These are phyloP conservation scores for Talinum fruticosum DNA, from an alignment of 148 eudicot species.

Conservation along the genomic window DNA sequence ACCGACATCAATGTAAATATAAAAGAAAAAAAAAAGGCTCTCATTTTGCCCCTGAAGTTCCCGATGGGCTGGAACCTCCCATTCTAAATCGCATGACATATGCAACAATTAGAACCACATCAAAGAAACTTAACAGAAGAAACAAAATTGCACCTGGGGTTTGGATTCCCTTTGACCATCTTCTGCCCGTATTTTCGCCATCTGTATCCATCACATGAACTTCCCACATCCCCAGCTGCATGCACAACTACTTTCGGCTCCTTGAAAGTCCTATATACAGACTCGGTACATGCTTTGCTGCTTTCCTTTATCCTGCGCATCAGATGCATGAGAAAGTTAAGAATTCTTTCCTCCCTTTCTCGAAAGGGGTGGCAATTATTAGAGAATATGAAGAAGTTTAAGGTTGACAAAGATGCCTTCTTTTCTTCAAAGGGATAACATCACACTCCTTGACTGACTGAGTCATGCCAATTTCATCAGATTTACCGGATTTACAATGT, in stretches of 20 bases:
- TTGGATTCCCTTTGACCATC: slow-evolving; percentile 79
- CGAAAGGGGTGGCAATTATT: neutral
- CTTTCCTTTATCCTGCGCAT: slow-evolving; percentile 58
- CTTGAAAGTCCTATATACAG: slow-evolving; percentile 48
- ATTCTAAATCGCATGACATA: no score
- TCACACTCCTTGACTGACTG: slow-evolving; percentile 41
- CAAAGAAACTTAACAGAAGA: neutral
- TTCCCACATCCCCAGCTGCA: slow-evolving; percentile 58
- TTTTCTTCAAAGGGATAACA: slow-evolving; percentile 50
- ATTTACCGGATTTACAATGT: slow-evolving; percentile 17
- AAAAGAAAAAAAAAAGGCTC: slow-evolving; percentile 3
- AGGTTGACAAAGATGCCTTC: slow-evolving; percentile 40
- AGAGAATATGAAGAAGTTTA: neutral
- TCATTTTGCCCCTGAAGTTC: no score
- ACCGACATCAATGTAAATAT: neutral
- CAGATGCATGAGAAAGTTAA: slow-evolving; percentile 4
- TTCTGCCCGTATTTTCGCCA: slow-evolving; percentile 98
- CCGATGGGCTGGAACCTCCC: no score
- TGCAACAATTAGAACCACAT: neutral
- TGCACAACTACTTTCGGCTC: slow-evolving; percentile 75
- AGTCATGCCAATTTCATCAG: slow-evolving; percentile 31
- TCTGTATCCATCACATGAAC: slow-evolving; percentile 74
- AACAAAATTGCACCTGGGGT: slow-evolving; percentile 59
- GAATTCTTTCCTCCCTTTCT: neutral
- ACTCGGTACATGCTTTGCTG: slow-evolving; percentile 32